Base-by-base conservation (phyloP, 495 filamentous ascomycete species). In the Alectoria sarmentosa region DNA sequence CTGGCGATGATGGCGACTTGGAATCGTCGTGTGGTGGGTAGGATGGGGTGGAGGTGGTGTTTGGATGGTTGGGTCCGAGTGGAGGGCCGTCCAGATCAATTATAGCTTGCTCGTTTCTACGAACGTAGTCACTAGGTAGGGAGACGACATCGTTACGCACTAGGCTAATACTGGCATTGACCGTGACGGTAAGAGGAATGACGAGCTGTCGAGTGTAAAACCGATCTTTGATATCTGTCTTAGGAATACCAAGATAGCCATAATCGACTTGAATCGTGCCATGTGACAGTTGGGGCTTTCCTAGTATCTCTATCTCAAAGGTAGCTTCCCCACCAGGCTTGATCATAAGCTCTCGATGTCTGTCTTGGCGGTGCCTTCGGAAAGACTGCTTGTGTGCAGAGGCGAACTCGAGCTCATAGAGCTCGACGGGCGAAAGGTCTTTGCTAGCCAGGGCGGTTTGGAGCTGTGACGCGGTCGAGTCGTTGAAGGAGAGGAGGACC, bases 161-260 rank as follows among this genome's bases (percentile, higher is more conserved):
- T 21, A 96, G 77, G 66, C 95, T 89, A 26, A 96, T 79, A 69
- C 90, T 92, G 17, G 92, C 90, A 73, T 96, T 96, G 44, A 98
- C 92, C 6, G 92, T 96, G 28, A 96, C 82, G 0, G 89, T 91
- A 59, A 98, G 75, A 13, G 91, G 90, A 46, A 96, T 80, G 44
- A 86, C 86, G 30, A 96, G 76, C 68, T 93, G 88, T 58, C 92
- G 83, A 21, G 93, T 96, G 70, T 90, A 91, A 69, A 96, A 94
- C 36, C 82, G 79, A 52, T 87, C 85, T n/a, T 79, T 80, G 4
- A 92, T 74, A 49, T 90, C 82, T 19, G 79, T 77, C 26, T 80
- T 80, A 23, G 86, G 77, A 37, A 82, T 79, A 9, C 88, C 90
- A 41, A 96, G 77, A 63, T 78, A 77, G 7, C 86, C 87, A 72